Evolutionary conservation across 257 asterid species (phyloP).

Genomic region (Ophiorrhiza pumila): DNA sequence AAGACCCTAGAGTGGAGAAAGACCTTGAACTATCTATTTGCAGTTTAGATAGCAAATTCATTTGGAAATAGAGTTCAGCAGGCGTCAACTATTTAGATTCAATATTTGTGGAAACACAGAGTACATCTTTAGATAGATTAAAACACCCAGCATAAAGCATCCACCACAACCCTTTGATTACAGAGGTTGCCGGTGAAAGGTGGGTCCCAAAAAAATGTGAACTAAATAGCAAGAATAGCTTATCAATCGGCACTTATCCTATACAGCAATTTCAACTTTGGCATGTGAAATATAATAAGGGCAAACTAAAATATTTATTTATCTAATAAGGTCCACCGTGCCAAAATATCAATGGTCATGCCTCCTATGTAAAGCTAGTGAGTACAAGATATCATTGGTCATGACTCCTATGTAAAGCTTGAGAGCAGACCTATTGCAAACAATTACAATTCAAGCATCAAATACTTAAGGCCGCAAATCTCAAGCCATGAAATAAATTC

Average conservation of each 20-base stretch:
- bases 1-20: too few relatives aligned
- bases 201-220: not conserved
- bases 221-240: not conserved
- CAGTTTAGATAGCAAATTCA: too few relatives aligned
- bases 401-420: too few relatives aligned
- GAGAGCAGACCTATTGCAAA: too few relatives aligned
- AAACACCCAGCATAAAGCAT: not conserved
- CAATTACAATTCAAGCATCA: too few relatives aligned
- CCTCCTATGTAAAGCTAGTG: too few relatives aligned
- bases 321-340: not conserved
- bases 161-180: not conserved
- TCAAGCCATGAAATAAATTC: too few relatives aligned
- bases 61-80: too few relatives aligned
- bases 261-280: not conserved
- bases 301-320: not conserved
- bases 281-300: not conserved
- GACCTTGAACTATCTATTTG: too few relatives aligned
- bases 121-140: not conserved
- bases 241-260: not conserved
- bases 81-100: slow-evolving; percentile 34
- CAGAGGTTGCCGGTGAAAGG: not conserved
- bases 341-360: not conserved
- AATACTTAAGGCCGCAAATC: too few relatives aligned
- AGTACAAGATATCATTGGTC: too few relatives aligned
- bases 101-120: not conserved